Percentiles rank a stretch among this genome's conserved stretches.
phyloP scores from a whole-genome alignment of 1,284 basidiomycete genomes.

The Papiliotrema flavescens region DNA sequence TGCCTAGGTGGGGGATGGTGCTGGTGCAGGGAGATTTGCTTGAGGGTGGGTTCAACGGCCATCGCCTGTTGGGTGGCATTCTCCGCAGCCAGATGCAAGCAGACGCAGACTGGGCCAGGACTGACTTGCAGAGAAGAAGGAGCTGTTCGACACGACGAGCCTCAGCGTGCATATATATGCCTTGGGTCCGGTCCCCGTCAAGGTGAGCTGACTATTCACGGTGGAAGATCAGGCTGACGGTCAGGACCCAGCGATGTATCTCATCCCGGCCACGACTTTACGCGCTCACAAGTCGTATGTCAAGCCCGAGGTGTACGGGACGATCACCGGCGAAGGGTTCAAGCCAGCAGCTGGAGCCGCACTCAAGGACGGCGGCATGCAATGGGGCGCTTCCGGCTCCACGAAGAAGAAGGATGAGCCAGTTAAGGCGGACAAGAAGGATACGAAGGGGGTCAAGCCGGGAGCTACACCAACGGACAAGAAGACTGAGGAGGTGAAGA shows the following conservation, averaged over 20 bases:
- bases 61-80: no score
- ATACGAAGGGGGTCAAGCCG: conserved; percentile 6
- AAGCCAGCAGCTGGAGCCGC: conserved; percentile 4
- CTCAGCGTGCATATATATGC: conserved; percentile 40
- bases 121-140: conserved; percentile 30
- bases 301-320: conserved; percentile 31
- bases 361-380: conserved; percentile 18
- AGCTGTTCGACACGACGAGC: conserved; percentile 27
- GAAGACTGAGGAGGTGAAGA: conserved; percentile 2
- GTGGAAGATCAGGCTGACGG: conserved; percentile 1
- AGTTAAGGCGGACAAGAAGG: conserved; percentile 3
- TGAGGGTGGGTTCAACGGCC: conserved; percentile 43
- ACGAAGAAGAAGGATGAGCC: conserved; percentile 8
- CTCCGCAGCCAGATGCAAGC: no score
- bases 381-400: conserved; percentile 15
- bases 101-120: no score
- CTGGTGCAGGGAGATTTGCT: conserved; percentile 27
- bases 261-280: conserved; percentile 23
- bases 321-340: conserved; percentile 32
- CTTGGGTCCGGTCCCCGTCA: conserved; percentile 27
- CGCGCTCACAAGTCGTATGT: conserved; percentile 20
- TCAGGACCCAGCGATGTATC: conserved; percentile 38
- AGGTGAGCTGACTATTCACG: conserved; percentile 13
- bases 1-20: conserved; percentile 38
- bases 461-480: conserved; percentile 1